These are phyloP conservation scores for Yamadazyma atmosphaerica DNA, from an alignment of 1,139 yeast species.

Conservation along the genomic window DNA sequence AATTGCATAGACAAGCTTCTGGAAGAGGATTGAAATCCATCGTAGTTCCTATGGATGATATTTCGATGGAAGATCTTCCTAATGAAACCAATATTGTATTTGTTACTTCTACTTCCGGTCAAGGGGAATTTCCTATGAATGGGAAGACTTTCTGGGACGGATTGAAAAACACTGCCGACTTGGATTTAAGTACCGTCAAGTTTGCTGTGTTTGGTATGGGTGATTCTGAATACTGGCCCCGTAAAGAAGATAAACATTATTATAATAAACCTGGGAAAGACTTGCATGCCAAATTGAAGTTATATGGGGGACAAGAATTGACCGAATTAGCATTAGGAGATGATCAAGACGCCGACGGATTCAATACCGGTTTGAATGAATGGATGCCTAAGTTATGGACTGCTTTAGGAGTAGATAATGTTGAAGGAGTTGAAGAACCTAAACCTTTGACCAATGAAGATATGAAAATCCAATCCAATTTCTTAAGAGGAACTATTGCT, in stretches of 20 bases:
- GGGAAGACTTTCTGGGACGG: conserved; percentile 92
- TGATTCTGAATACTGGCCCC: conserved; percentile 95
- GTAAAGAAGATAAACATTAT: conserved; percentile 91
- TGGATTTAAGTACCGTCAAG: conserved; percentile 70
- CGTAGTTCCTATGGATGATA: conserved; percentile 82
- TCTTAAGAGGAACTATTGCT: conserved; percentile 88
- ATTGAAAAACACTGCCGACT: conserved; percentile 65
- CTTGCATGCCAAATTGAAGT: conserved; percentile 58
- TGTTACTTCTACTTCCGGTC: conserved; percentile 90
- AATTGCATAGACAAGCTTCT: conserved; percentile 78
- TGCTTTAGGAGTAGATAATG: conserved; percentile 82
- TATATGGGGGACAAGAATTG: conserved; percentile 73
- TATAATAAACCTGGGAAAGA: conserved; percentile 92
- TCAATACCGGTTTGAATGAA: conserved; percentile 78
- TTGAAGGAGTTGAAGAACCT: conserved; percentile 89
- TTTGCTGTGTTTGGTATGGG: conserved; percentile 88
- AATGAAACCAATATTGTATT: conserved; percentile 81
- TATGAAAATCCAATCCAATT: conserved; percentile 85
- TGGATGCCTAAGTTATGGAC: conserved; percentile 91
- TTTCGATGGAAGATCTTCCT: conserved; percentile 76
- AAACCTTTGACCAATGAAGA: conserved; percentile 96
- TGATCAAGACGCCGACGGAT: conserved; percentile 97
- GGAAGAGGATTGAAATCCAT: conserved; percentile 83
- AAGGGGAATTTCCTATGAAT: conserved; percentile 96
- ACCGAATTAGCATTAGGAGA: conserved; percentile 87